Percentiles rank a stretch among this genome's conserved stretches.
phyloP scores from a whole-genome alignment of 73 alveolate species.

The Effrenium voratum region DNA sequence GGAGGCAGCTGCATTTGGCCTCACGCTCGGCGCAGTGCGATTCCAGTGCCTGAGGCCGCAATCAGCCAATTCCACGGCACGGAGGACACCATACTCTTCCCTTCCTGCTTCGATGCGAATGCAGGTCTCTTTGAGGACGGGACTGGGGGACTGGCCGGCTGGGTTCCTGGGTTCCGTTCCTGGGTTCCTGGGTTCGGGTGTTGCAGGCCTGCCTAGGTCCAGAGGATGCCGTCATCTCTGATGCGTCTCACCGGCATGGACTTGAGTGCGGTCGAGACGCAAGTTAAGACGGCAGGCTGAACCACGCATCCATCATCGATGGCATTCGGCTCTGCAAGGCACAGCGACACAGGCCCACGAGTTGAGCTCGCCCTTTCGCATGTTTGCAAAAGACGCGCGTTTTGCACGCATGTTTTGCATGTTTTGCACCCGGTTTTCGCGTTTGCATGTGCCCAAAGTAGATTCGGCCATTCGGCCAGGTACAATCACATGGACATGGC shows the following conservation, averaged over 20 bases:
- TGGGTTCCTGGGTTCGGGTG: background rate
- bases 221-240: slow-evolving; percentile 96
- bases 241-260: slow-evolving; percentile 72
- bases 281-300: slow-evolving; percentile 71
- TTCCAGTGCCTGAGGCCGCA: slow-evolving; percentile 78
- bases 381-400: background rate
- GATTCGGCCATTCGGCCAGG: too few species aligned
- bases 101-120: slow-evolving; percentile 97
- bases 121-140: slow-evolving; percentile 96
- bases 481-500: slow-evolving; percentile 96
- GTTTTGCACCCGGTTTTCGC: background rate
- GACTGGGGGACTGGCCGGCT: background rate
- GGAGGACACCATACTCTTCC: slow-evolving; percentile 96
- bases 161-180: background rate
- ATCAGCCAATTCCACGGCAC: slow-evolving; percentile 96
- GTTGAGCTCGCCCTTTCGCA: too few species aligned
- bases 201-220: slow-evolving; percentile 92
- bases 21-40: background rate
- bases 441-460: too few species aligned
- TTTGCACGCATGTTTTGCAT: background rate
- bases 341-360: slow-evolving; percentile 64
- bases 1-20: slow-evolving; percentile 17
- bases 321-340: slow-evolving; percentile 96
- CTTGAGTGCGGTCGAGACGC: background rate
- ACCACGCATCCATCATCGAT: slow-evolving; percentile 97